Evolutionary conservation across 257 asterid genomes (phyloP).

Genomic region (Solanum ossicruentum): DNA sequence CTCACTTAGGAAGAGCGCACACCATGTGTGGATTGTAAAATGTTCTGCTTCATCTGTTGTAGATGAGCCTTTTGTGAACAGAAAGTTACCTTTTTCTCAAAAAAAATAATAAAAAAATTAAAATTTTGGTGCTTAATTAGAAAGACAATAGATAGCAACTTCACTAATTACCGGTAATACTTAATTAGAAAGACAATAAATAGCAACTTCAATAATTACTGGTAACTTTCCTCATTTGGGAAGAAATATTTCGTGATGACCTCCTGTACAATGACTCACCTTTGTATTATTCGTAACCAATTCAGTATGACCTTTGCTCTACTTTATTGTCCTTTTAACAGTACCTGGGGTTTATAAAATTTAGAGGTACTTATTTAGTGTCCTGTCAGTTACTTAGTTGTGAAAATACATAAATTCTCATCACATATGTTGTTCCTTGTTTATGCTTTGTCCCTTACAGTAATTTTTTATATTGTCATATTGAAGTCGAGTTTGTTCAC

Average conservation of each 20-base stretch:
- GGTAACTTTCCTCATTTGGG: background rate
- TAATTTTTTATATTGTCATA: background rate
- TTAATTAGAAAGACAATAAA: background rate
- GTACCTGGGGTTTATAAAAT: background rate
- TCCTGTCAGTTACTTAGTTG: background rate
- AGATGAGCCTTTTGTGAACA: too few relatives aligned
- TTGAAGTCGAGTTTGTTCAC: background rate
- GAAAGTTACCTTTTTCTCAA: too few relatives aligned
- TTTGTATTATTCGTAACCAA: background rate
- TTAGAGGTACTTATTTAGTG: background rate
- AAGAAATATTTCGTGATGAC: background rate
- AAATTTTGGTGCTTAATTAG: background rate
- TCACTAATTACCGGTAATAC: background rate
- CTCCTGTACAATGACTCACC: background rate
- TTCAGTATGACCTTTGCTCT: background rate
- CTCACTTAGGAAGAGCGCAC: too few relatives aligned
- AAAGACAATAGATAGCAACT: background rate
- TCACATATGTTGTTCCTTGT: background rate
- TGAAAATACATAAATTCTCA: background rate
- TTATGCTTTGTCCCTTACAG: background rate
- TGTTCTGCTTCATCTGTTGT: too few relatives aligned
- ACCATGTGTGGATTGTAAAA: too few relatives aligned
- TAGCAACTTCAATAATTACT: background rate
- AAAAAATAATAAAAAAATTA: too few relatives aligned
- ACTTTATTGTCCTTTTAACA: background rate